Evolutionary conservation across 257 asterid genomes (phyloP).

Genomic region (Hygrophila difformis): DNA sequence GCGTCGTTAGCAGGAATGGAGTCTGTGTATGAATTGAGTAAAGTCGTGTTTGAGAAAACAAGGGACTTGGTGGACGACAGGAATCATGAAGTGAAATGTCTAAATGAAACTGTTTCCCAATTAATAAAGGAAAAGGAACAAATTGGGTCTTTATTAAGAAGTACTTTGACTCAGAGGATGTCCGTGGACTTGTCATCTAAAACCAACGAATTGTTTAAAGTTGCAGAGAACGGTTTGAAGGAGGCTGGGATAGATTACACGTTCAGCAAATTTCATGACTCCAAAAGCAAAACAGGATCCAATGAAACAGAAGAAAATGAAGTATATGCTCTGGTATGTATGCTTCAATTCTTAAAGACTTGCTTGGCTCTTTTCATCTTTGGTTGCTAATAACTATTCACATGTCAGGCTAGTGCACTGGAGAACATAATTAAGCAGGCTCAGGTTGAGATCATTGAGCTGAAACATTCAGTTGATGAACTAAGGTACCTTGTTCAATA

Average conservation of each 20-base stretch:
- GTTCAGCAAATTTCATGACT: constrained; percentile 45
- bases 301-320: constrained; percentile 64
- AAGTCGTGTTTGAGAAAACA: constrained; percentile 56
- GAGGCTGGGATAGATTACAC: constrained; percentile 85
- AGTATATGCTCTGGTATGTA: constrained; percentile 80
- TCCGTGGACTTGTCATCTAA: constrained; percentile 72
- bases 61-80: constrained; percentile 62
- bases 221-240: constrained; percentile 82
- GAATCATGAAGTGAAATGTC: constrained; percentile 48
- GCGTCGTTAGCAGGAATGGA: constrained; percentile 93
- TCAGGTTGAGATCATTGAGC: constrained; percentile 94
- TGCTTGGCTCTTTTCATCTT: constrained; percentile 12
- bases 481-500: constrained; percentile 50
- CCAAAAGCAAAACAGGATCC: constrained; percentile 34
- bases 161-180: constrained; percentile 71
- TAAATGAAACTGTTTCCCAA: constrained; percentile 60
- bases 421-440: constrained; percentile 91
- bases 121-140: constrained; percentile 85
- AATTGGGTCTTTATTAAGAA: constrained; percentile 75
- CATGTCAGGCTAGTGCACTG: constrained; percentile 74
- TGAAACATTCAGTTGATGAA: constrained; percentile 83
- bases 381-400: constrained; percentile 17
- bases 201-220: constrained; percentile 76
- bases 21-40: constrained; percentile 70
- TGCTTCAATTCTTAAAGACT: constrained; percentile 2